A percentile compares a stretch with the other conserved stretches of the same genome.
Evolutionary conservation across 495 filamentous ascomycete species (phyloP).

Genomic region (Amphirosellinia nigrospora): DNA sequence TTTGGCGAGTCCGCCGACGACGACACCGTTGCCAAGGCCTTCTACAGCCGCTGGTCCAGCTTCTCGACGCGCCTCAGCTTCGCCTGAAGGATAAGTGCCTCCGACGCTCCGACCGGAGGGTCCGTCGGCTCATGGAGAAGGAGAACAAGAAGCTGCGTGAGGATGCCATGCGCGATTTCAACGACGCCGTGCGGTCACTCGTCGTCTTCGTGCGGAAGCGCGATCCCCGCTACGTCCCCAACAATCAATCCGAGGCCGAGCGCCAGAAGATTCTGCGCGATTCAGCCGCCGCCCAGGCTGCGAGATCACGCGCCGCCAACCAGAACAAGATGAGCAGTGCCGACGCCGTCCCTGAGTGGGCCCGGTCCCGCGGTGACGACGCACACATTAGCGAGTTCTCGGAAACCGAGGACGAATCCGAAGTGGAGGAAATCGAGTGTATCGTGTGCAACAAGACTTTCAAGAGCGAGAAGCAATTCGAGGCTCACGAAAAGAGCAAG

Average conservation of each 20-base stretch:
- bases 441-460: constrained; percentile 91
- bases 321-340: constrained; percentile 69
- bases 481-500: constrained; percentile 95
- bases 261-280: constrained; percentile 80
- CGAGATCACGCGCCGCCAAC: constrained; percentile 79
- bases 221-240: constrained; percentile 79
- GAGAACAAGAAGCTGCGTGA: constrained; percentile 90
- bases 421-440: constrained; percentile 77
- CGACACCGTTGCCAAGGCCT: constrained; percentile 73
- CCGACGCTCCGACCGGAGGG: constrained; percentile 84
- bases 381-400: constrained; percentile 50
- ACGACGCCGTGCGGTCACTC: constrained; percentile 85
- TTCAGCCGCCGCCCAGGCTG: constrained; percentile 82
- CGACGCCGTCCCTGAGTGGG: constrained; percentile 79
- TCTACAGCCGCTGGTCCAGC: constrained; percentile 80
- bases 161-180: constrained; percentile 84
- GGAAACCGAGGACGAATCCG: constrained; percentile 61
- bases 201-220: constrained; percentile 92
- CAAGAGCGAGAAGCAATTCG: constrained; percentile 90
- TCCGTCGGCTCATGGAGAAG: constrained; percentile 89
- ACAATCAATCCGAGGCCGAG: constrained; percentile 74
- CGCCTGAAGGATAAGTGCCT: constrained; percentile 83
- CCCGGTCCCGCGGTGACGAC: constrained; percentile 58
- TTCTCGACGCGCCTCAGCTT: constrained; percentile 89
- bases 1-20: constrained; percentile 75